Percentiles rank a stretch among this genome's conserved stretches.
Evolutionary conservation across 495 filamentous ascomycete species (phyloP).

Genomic region (Lophiotrema nucula): DNA sequence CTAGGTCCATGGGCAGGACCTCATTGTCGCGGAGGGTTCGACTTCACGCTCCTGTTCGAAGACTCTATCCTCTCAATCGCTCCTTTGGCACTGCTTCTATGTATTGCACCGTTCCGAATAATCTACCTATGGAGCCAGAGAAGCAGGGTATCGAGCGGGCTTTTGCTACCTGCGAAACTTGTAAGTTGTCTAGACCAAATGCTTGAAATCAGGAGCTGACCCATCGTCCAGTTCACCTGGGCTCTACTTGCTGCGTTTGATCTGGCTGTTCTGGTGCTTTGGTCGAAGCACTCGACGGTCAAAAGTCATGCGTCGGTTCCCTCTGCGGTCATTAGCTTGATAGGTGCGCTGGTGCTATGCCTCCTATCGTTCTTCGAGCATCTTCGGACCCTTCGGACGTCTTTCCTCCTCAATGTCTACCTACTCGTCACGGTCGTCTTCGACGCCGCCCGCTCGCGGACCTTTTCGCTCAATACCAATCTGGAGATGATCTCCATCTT

Average conservation of each 20-base stretch:
- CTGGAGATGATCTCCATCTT: constrained; percentile 41
- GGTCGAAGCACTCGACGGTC: constrained; percentile 23
- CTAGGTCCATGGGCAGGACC: constrained; percentile 45
- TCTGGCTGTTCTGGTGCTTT: constrained; percentile 17
- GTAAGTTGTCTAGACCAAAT: constrained; percentile 37
- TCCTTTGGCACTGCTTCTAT: constrained; percentile 49
- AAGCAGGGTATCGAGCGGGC: constrained; percentile 48
- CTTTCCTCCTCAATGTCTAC: constrained; percentile 59
- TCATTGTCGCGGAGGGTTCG: constrained; percentile 38
- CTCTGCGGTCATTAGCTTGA: constrained; percentile 46
- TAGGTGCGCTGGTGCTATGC: constrained; percentile 45
- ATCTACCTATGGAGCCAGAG: constrained; percentile 46
- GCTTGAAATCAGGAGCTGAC: background rate
- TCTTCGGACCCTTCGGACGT: constrained; percentile 54
- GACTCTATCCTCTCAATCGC: constrained; percentile 59
- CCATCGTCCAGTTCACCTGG: background rate
- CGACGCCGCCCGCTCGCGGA: constrained; percentile 56
- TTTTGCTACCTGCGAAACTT: constrained; percentile 46
- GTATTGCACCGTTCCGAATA: constrained; percentile 45
- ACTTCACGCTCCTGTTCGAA: constrained; percentile 36
- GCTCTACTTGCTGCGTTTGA: constrained; percentile 44
- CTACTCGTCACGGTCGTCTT: constrained; percentile 60
- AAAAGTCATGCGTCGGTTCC: constrained; percentile 50
- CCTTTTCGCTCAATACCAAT: constrained; percentile 54
- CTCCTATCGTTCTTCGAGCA: constrained; percentile 60